phyloP scores from a whole-genome alignment of 331 rosid genomes.

The Quercus phellos region DNA sequence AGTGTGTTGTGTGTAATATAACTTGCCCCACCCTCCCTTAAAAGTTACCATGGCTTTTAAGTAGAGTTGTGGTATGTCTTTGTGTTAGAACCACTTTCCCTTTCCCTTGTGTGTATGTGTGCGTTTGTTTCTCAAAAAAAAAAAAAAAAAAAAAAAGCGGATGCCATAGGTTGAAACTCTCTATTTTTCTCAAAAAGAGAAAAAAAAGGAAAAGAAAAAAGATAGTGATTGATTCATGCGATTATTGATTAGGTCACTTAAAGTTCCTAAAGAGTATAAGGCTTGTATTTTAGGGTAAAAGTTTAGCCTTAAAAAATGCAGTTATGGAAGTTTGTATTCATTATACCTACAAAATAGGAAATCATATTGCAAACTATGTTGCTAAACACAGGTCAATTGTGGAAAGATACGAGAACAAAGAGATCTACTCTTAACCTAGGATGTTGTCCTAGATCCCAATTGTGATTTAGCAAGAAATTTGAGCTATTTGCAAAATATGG shows the following conservation, averaged over 20 bases:
- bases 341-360: background rate
- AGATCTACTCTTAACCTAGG: background rate
- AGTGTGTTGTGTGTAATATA: too few species aligned
- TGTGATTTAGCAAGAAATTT: conserved; percentile 3
- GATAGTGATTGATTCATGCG: too few species aligned
- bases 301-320: background rate
- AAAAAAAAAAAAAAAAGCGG: too few species aligned
- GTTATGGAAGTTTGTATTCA: background rate
- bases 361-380: background rate
- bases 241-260: background rate
- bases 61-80: too few species aligned
- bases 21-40: too few species aligned
- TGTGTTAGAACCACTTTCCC: too few species aligned
- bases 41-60: too few species aligned
- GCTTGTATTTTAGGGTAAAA: background rate
- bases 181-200: too few species aligned
- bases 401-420: background rate
- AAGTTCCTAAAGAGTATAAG: background rate
- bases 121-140: too few species aligned
- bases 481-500: background rate
- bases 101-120: too few species aligned
- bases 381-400: background rate
- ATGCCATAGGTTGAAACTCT: too few species aligned
- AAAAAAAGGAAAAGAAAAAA: too few species aligned
- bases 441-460: background rate